These are phyloP conservation scores for Colletotrichum echinochloae DNA, from an alignment of 2,329 filamentous ascomycete species.

Conservation along the genomic window DNA sequence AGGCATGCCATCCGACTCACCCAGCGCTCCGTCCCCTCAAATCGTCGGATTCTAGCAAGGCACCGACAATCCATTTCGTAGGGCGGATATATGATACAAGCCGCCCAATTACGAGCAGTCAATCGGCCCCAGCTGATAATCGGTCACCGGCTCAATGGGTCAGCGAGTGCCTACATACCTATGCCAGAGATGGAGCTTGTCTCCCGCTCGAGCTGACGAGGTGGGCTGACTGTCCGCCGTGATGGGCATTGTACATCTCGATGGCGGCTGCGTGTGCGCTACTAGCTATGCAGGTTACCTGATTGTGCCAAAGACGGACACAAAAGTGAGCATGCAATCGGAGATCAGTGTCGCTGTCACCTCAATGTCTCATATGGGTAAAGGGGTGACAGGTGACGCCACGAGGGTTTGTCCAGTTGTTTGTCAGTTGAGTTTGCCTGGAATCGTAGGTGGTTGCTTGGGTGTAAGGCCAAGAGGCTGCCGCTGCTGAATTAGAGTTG, in stretches of 20 bases:
- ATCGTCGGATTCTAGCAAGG: slow-evolving; percentile 23
- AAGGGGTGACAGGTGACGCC: slow-evolving; percentile 18
- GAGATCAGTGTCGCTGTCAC: slow-evolving; percentile 28
- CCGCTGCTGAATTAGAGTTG: slow-evolving; percentile 17
- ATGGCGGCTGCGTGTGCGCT: slow-evolving; percentile 15
- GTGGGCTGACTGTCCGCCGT: not conserved
- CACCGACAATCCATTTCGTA: slow-evolving; percentile 32
- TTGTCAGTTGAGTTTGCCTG: not conserved
- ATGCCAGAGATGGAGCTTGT: slow-evolving; percentile 22
- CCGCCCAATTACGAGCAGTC: slow-evolving; percentile 38
- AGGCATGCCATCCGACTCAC: slow-evolving; percentile 10
- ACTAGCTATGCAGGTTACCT: slow-evolving; percentile 24
- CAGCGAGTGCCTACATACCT: slow-evolving; percentile 17
- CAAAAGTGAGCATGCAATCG: slow-evolving; percentile 31
- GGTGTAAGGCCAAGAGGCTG: not conserved
- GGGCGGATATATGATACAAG: slow-evolving; percentile 16
- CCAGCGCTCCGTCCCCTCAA: not conserved
- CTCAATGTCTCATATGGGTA: slow-evolving; percentile 13
- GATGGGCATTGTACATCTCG: slow-evolving; percentile 27
- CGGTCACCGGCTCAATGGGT: slow-evolving; percentile 35
- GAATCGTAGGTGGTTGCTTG: not conserved
- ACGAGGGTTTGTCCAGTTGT: not conserved
- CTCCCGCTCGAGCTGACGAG: slow-evolving; percentile 16
- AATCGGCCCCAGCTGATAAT: slow-evolving; percentile 31
- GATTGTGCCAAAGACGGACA: slow-evolving; percentile 26